phyloP scores from a whole-genome alignment of 1,284 basidiomycete species.

The Mycocalia duriaeana region DNA sequence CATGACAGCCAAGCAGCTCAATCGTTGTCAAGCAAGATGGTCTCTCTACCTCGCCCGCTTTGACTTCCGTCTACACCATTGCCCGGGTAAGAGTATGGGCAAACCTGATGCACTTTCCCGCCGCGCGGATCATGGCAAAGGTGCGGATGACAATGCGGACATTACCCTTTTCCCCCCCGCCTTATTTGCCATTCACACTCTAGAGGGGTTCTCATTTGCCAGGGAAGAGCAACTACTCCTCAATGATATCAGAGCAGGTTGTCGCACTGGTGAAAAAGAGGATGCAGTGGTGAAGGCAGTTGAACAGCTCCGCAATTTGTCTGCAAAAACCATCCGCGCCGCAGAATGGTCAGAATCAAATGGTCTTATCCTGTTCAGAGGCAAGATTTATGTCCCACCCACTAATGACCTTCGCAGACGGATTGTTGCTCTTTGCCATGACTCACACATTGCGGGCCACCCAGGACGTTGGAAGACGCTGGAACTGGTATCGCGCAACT shows the following conservation, averaged over 20 bases:
- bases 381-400: slow-evolving; percentile 17
- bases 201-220: no score
- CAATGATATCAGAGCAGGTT: slow-evolving; percentile 4
- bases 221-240: slow-evolving; percentile 13
- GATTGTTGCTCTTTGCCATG: slow-evolving; percentile 24
- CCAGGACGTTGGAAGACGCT: slow-evolving; percentile 34
- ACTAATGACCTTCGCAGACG: slow-evolving; percentile 13
- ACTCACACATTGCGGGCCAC: slow-evolving; percentile 31
- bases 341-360: slow-evolving; percentile 6
- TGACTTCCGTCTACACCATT: slow-evolving; percentile 32
- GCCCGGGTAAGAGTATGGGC: slow-evolving; percentile 27
- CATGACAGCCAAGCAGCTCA: slow-evolving; percentile 26
- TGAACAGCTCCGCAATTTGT: slow-evolving; percentile 6
- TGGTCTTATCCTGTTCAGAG: slow-evolving; percentile 8
- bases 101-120: slow-evolving; percentile 37
- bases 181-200: not conserved
- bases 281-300: slow-evolving; percentile 8
- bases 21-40: slow-evolving; percentile 38
- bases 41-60: slow-evolving; percentile 26
- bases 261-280: slow-evolving; percentile 6
- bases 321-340: not conserved
- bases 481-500: slow-evolving; percentile 29
- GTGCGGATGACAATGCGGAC: slow-evolving; percentile 25
- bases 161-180: slow-evolving; percentile 18
- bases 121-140: slow-evolving; percentile 27